A percentile compares a stretch with the other conserved stretches of the same genome.
Evolutionary conservation across 768 basidiomycete genomes (phyloP).

Genomic region (Leccinum disarticulatum): DNA sequence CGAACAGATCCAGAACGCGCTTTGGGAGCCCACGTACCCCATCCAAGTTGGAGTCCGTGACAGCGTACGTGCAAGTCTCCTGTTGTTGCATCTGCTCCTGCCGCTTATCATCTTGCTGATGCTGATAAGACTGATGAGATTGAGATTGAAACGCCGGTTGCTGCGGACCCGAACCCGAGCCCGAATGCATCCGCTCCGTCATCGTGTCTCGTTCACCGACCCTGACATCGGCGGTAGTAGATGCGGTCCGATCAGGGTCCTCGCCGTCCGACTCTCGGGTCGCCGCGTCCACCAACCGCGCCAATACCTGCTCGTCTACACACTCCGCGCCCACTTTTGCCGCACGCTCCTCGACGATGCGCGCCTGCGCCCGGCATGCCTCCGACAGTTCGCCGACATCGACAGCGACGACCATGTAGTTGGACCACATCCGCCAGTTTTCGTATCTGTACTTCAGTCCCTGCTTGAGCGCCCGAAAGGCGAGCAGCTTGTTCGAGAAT

Average conservation of each 20-base stretch:
- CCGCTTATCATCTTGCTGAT: neutral
- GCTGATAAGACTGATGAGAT: neutral
- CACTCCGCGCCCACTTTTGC: conserved; percentile 48
- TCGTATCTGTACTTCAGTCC: conserved; percentile 83
- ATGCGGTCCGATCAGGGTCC: conserved; percentile 29
- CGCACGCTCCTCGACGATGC: conserved; percentile 64
- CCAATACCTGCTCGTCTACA: conserved; percentile 86
- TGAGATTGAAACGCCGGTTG: neutral
- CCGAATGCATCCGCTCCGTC: neutral
- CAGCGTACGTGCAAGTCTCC: conserved; percentile 15
- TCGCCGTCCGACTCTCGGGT: conserved; percentile 46
- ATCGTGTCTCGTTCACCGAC: conserved; percentile 16
- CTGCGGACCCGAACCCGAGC: neutral
- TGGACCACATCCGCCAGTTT: conserved; percentile 98
- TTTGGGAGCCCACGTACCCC: conserved; percentile 66
- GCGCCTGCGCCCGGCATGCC: conserved; percentile 76
- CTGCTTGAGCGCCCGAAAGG: conserved; percentile 89
- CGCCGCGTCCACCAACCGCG: conserved; percentile 85
- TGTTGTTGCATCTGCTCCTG: neutral
- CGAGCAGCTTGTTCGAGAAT: conserved; percentile 78
- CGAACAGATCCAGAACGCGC: conserved; percentile 72
- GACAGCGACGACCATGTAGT: conserved; percentile 92
- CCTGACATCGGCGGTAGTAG: conserved; percentile 3
- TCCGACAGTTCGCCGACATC: conserved; percentile 93
- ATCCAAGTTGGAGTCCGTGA: conserved; percentile 44